A percentile compares a stretch with the other conserved stretches of the same genome.
Conservation (phyloP, 1,139 yeast genomes). For the Geotrichum klebahnii region DNA sequence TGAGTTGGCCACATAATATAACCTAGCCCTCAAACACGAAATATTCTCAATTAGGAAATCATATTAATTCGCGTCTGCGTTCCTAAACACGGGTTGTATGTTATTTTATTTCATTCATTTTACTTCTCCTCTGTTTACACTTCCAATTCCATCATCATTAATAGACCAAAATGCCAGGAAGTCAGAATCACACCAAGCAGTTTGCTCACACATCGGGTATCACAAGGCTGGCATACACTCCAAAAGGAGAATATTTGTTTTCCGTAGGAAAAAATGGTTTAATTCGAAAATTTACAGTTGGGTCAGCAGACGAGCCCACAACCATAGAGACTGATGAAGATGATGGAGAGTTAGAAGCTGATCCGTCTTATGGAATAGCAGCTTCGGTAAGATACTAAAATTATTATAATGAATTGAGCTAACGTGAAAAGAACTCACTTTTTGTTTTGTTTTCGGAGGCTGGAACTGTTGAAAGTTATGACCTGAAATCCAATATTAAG, state of each 20-base stretch:
- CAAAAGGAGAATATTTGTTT: slow-evolving; percentile 36
- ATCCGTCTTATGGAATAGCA: slow-evolving; percentile 12
- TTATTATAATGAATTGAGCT: slow-evolving; percentile 24
- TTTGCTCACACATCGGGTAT: slow-evolving; percentile 31
- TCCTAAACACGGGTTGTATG: neutral
- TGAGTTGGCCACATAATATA: neutral
- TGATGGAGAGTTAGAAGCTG: slow-evolving; percentile 23
- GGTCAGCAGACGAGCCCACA: slow-evolving; percentile 32
- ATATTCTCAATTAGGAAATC: neutral
- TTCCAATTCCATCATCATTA: neutral
- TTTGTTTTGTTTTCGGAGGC: slow-evolving; percentile 40
- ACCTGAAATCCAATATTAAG: slow-evolving; percentile 29
- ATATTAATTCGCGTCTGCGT: neutral
- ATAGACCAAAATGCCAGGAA: slow-evolving; percentile 4
- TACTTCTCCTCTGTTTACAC: no score
- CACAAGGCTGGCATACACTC: slow-evolving; percentile 37
- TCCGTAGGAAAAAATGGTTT: slow-evolving; percentile 41
- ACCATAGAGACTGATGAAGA: slow-evolving; percentile 36
- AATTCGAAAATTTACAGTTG: slow-evolving; percentile 38
- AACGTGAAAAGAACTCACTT: slow-evolving; percentile 19
- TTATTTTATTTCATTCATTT: neutral
- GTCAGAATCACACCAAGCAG: slow-evolving; percentile 13
- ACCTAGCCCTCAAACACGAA: neutral
- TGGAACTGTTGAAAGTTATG: slow-evolving; percentile 39
- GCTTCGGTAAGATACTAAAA: slow-evolving; percentile 1